phyloP scores from a whole-genome alignment of 306 rosid genomes.

The Heteromeles arbutifolia region DNA sequence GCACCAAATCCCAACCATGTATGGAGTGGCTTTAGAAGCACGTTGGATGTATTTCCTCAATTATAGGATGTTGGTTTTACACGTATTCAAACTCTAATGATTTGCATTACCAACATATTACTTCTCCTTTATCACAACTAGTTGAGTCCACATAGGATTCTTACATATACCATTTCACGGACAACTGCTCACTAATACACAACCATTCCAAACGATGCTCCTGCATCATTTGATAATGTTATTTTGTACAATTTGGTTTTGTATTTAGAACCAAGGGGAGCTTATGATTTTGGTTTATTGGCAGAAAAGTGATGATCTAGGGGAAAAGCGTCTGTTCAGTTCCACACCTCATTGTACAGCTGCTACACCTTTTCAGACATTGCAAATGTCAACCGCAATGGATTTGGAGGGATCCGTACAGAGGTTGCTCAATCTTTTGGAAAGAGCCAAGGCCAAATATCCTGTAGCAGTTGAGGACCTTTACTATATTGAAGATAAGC shows the following conservation, averaged over 20 bases:
- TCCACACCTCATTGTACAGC: background rate
- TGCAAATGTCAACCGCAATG: background rate
- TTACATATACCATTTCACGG: too few species aligned
- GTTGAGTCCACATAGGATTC: too few species aligned
- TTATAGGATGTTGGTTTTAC: too few species aligned
- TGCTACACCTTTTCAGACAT: background rate
- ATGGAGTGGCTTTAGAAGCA: too few species aligned
- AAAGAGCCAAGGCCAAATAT: background rate
- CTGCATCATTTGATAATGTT: background rate
- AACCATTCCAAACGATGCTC: too few species aligned
- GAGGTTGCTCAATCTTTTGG: conserved; percentile 1
- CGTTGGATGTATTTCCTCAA: too few species aligned
- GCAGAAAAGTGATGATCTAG: background rate
- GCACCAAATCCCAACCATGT: too few species aligned
- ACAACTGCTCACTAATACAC: too few species aligned
- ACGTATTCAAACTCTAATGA: too few species aligned
- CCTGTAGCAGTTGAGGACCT: background rate
- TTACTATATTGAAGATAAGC: background rate
- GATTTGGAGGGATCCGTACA: background rate
- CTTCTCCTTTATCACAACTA: too few species aligned
- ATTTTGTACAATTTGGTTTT: background rate
- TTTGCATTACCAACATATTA: too few species aligned
- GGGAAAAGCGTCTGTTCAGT: background rate
- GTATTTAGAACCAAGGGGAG: background rate
- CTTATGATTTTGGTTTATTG: background rate